phyloP scores from a whole-genome alignment of 257 asterid species.

The Haberlea rhodopensis region DNA sequence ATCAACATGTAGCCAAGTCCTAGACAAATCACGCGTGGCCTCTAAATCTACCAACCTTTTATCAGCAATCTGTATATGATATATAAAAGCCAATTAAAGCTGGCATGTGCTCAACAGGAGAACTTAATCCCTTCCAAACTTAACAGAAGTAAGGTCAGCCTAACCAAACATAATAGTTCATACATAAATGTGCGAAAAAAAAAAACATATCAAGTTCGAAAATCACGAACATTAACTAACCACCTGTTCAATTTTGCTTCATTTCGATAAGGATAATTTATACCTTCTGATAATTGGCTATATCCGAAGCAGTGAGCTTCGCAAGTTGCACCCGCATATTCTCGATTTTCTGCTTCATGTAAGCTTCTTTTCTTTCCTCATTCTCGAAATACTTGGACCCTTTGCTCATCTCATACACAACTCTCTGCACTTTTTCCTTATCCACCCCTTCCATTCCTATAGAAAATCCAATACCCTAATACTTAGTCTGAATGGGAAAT shows the following conservation, averaged over 20 bases:
- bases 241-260: neutral
- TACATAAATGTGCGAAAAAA: neutral
- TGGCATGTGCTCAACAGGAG: neutral
- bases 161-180: neutral
- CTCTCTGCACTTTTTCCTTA: slow-evolving; percentile 92
- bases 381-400: slow-evolving; percentile 92
- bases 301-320: slow-evolving; percentile 55
- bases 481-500: neutral
- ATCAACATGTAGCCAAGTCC: slow-evolving; percentile 93
- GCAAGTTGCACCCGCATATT: slow-evolving; percentile 58
- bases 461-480: slow-evolving; percentile 20
- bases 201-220: neutral
- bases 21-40: slow-evolving; percentile 74
- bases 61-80: slow-evolving; percentile 61
- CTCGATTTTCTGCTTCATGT: slow-evolving; percentile 72
- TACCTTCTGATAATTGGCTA: slow-evolving; percentile 69
- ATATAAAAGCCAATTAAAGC: slow-evolving; percentile 5
- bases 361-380: slow-evolving; percentile 81
- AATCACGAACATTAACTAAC: slow-evolving; percentile 6
- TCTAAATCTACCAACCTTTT: slow-evolving; percentile 70
- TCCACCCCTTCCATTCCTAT: slow-evolving; percentile 99
- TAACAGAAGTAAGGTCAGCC: neutral
- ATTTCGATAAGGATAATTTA: slow-evolving; percentile 6
- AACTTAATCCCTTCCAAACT: neutral
- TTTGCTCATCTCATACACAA: slow-evolving; percentile 96